Conservation (phyloP, 2,329 filamentous ascomycete genomes). For the Neonectria sp. region DNA sequence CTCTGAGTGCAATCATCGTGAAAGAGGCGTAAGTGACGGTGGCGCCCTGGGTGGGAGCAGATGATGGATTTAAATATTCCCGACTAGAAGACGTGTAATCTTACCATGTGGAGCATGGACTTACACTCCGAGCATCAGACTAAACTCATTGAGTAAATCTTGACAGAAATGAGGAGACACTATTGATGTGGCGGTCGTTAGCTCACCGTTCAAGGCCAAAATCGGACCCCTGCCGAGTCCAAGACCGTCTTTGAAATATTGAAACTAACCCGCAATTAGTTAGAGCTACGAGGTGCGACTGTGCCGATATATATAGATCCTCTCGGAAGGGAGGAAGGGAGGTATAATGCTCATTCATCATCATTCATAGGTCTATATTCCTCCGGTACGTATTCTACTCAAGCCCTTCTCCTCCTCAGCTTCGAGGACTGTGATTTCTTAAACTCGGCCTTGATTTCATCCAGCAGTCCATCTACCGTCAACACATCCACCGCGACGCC, state of each 20-base stretch:
- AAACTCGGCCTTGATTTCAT: constrained; percentile 53
- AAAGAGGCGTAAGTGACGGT: not conserved
- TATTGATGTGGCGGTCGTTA: not conserved
- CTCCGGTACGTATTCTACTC: too few species aligned
- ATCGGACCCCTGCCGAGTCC: not conserved
- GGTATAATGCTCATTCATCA: too few species aligned
- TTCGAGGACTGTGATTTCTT: constrained; percentile 34
- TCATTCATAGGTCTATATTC: too few species aligned
- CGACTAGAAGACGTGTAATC: not conserved
- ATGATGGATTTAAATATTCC: not conserved
- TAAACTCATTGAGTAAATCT: not conserved
- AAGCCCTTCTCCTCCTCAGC: constrained; percentile 4
- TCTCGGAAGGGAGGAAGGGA: too few species aligned
- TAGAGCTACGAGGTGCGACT: too few species aligned
- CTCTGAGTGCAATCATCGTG: not conserved
- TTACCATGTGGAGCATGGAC: not conserved
- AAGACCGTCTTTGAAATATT: too few species aligned
- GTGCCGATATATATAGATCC: too few species aligned
- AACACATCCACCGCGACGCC: constrained; percentile 65
- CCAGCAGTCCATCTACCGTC: constrained; percentile 57
- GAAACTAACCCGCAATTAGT: too few species aligned
- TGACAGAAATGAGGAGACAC: not conserved
- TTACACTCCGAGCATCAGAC: not conserved
- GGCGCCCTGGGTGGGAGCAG: not conserved
- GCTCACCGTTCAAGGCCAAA: not conserved